A percentile compares a stretch with the other conserved stretches of the same genome.
These are phyloP conservation scores for Pseudoscleropodium purum DNA, from an alignment of 225 moss, liverwort and hornwort genomes.

Conservation along the genomic window DNA sequence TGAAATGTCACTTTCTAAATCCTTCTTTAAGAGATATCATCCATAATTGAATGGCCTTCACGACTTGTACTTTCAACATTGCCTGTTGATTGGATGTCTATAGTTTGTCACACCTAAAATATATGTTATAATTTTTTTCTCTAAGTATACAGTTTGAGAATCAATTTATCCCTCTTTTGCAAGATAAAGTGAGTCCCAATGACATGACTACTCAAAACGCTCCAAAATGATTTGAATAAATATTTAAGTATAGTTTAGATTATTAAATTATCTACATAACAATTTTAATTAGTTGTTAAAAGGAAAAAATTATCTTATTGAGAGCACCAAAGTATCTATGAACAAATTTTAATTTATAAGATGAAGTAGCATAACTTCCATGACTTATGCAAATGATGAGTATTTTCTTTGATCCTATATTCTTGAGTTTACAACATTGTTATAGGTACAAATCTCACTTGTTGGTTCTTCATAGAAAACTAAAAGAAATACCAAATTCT, in stretches of 20 bases:
- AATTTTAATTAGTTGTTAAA: neutral
- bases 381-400: neutral
- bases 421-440: neutral
- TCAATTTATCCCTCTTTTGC: no score
- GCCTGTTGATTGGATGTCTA: no score
- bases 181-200: no score
- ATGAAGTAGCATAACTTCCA: neutral
- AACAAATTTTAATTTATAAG: neutral
- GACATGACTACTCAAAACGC: no score
- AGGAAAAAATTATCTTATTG: neutral
- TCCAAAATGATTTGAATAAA: neutral
- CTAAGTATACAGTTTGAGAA: no score
- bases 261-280: neutral
- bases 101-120: no score
- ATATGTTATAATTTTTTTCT: no score
- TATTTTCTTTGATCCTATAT: neutral
- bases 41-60: no score
- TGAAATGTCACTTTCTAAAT: no score
- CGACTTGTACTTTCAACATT: no score
- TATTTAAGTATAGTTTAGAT: neutral
- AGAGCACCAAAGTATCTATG: neutral
- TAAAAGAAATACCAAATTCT: neutral
- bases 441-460: neutral
- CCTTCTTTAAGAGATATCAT: no score
- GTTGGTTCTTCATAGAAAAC: neutral